phyloP scores from a whole-genome alignment of 345 rosid species.

The Fremontodendron californicum region DNA sequence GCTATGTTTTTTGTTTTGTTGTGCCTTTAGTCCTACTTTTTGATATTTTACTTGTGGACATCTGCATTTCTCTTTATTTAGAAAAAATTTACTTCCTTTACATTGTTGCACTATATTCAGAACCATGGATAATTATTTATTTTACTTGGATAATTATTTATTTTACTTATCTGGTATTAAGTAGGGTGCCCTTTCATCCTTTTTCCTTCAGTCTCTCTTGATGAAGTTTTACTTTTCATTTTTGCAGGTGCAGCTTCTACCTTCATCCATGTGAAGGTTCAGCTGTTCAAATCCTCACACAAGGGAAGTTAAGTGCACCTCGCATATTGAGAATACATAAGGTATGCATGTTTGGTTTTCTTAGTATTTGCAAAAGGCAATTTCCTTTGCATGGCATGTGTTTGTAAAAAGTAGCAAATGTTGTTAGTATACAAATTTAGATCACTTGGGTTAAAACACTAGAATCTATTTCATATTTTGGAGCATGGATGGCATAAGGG shows the following conservation, averaged over 20 bases:
- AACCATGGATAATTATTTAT: not conserved
- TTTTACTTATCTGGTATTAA: not conserved
- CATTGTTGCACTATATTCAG: not conserved
- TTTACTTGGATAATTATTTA: not conserved
- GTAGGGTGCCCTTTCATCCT: not conserved
- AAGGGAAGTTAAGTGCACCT: slow-evolving; percentile 98
- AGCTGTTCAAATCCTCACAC: slow-evolving; percentile 73
- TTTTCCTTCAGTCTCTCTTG: not conserved
- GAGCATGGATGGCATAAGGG: not conserved
- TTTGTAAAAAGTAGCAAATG: not conserved
- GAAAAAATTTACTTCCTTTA: not conserved
- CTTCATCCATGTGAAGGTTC: slow-evolving; percentile 94
- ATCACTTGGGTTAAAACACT: not conserved
- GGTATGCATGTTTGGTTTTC: slow-evolving; percentile 39
- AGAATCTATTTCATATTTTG: not conserved
- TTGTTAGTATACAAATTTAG: not conserved
- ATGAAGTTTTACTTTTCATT: slow-evolving; percentile 12
- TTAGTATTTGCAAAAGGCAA: not conserved
- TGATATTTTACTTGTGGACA: not conserved
- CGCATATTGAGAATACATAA: slow-evolving; percentile 95
- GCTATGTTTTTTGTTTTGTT: not conserved
- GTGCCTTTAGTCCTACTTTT: not conserved
- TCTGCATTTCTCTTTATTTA: not conserved
- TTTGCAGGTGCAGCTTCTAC: slow-evolving; percentile 90
- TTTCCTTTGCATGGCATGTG: not conserved